These are phyloP conservation scores for Fusarium sp. DNA, from an alignment of 2,329 filamentous ascomycete genomes.

Conservation along the genomic window DNA sequence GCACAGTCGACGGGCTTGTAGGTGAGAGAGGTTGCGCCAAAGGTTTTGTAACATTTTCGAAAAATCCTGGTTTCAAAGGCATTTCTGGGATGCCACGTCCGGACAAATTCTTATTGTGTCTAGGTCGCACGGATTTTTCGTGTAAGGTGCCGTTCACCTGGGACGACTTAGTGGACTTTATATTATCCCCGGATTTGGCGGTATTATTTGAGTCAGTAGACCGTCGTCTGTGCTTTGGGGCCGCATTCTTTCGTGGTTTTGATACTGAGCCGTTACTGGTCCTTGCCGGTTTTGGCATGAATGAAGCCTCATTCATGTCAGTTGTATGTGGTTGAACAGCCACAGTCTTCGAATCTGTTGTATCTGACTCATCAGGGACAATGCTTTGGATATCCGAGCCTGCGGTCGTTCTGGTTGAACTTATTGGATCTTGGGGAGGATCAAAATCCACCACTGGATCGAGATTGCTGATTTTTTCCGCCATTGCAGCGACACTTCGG, in stretches of 20 bases:
- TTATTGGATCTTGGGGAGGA: neutral
- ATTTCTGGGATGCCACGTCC: constrained; percentile 51
- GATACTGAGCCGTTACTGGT: constrained; percentile 17
- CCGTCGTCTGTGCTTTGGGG: constrained; percentile 48
- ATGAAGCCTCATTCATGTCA: constrained; percentile 4
- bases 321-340: constrained; percentile 1
- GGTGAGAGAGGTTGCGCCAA: constrained; percentile 12
- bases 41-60: constrained; percentile 53
- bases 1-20: neutral
- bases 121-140: constrained; percentile 52
- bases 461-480: constrained; percentile 49
- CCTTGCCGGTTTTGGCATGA: constrained; percentile 11
- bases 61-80: constrained; percentile 53
- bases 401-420: neutral
- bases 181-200: constrained; percentile 45
- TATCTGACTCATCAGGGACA: neutral
- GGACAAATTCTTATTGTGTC: constrained; percentile 43
- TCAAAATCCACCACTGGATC: constrained; percentile 6
- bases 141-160: constrained; percentile 47
- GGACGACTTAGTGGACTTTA: constrained; percentile 47
- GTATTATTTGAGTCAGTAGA: constrained; percentile 50
- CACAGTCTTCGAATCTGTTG: neutral
- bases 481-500: constrained; percentile 63
- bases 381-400: neutral
- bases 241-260: constrained; percentile 22